Conservation (phyloP, 768 basidiomycete genomes). For the Pleurotus tuber-regium region DNA sequence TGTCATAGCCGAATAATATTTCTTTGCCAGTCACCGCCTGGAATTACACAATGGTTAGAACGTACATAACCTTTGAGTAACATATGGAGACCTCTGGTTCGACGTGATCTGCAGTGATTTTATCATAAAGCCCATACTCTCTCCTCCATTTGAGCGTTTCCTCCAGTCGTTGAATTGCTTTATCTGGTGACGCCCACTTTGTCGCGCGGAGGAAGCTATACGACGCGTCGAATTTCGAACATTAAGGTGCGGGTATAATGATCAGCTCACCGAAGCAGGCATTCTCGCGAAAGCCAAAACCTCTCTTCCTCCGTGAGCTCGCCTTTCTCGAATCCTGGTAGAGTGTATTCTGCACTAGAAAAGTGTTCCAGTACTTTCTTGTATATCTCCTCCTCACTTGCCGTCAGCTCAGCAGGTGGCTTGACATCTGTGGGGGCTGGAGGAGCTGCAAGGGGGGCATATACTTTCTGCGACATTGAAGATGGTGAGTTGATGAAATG, state of each 20-base stretch:
- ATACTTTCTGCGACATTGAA: conserved; percentile 27
- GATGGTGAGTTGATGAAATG: conserved; percentile 14
- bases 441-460: conserved; percentile 31
- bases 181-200: conserved; percentile 61
- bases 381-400: conserved; percentile 47
- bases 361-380: conserved; percentile 62
- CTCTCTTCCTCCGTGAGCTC: conserved; percentile 62
- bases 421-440: conserved; percentile 24
- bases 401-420: conserved; percentile 36
- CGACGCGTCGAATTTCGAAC: background rate
- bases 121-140: conserved; percentile 70
- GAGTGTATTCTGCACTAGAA: conserved; percentile 42
- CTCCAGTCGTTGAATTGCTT: conserved; percentile 64
- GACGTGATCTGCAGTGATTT: conserved; percentile 57
- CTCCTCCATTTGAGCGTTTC: conserved; percentile 77
- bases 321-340: conserved; percentile 47
- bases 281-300: conserved; percentile 81
- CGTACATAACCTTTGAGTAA: too few relatives aligned
- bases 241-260: conserved; percentile 3
- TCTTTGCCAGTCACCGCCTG: conserved; percentile 83
- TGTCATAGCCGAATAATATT: conserved; percentile 75
- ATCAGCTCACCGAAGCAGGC: conserved; percentile 59
- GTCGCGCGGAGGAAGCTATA: conserved; percentile 71
- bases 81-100: conserved; percentile 62
- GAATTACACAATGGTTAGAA: too few relatives aligned